Conservation (phyloP, 2,329 filamentous ascomycete species). For the Gaeumannomyces sp. region DNA sequence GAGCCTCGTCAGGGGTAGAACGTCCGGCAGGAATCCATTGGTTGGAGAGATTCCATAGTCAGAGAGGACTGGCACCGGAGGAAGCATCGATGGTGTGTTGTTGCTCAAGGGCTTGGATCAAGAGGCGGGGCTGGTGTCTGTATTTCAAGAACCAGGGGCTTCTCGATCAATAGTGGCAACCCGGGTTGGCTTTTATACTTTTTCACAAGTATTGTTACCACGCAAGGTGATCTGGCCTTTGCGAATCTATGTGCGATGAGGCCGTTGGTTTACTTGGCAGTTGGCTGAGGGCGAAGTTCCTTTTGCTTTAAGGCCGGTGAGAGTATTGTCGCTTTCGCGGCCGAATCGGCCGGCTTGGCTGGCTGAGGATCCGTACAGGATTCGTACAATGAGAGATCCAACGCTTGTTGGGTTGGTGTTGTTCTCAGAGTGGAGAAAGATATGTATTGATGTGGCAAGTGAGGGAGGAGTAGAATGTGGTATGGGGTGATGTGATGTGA, state of each 20-base stretch:
- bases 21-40: conserved; percentile 82
- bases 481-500: not conserved
- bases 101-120: not conserved
- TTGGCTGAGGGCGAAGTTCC: not conserved
- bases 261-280: not conserved
- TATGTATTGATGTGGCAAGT: not conserved
- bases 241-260: not conserved
- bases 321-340: not conserved
- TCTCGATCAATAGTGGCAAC: too few relatives aligned
- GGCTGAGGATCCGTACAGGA: not conserved
- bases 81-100: conserved; percentile 39
- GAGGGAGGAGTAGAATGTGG: conserved; percentile 1
- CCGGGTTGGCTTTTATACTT: not conserved
- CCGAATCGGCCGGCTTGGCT: not conserved
- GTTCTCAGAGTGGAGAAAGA: not conserved
- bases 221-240: not conserved
- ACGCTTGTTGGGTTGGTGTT: not conserved
- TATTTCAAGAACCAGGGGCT: conserved; percentile 12
- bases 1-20: conserved; percentile 71
- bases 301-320: not conserved
- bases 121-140: conserved; percentile 7
- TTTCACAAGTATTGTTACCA: not conserved
- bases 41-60: conserved; percentile 75
- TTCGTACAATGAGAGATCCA: not conserved
- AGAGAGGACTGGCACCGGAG: conserved; percentile 55